Base-by-base conservation (phyloP, 1,284 basidiomycete species). In the Ustilago lituana region DNA sequence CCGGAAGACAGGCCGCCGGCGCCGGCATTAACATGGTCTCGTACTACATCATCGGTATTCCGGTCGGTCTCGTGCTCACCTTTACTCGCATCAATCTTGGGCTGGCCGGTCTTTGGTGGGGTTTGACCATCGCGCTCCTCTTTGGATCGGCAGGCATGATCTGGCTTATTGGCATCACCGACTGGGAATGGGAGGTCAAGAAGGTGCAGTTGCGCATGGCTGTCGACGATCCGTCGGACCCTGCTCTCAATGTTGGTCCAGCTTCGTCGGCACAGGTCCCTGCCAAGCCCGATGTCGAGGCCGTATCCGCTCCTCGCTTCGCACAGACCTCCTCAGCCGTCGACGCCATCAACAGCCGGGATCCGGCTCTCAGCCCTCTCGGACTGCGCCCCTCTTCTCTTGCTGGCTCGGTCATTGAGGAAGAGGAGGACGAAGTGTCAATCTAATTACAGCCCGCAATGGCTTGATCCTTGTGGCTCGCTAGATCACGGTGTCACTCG, bases 1-100 rank as follows among this genome's bases (percentile, higher is more conserved):
- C 88, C 23, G 92, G 92, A 2, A 89, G 90, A 24, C 84, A 85
- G 73, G 78, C 82, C 2, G 82, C 82, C 10, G 85, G 85, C 29
- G 85, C 85, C 0, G 64, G 83, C 22, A 83, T 85, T 80, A 85
- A 85, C 74, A 71, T 85, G 46, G 83, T 84, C 0, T 82, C 83
- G 5, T 86, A 86, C 77, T 86, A 86, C 67, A 70, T 84, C 48
- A 80, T 84, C 51, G 78, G 77, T 19, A 82, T 86, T 7, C 85
- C 85, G 0, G 71, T 84, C 31, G 84, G 85, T 22, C 73, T 85
- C 29, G 84, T 83, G 71, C 80, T 86, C 19, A 83, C 83, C 6
- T 86, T 85, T 68, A 72, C 71, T 10, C 76, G 79, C 11, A 71
- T 80, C 37, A 73, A 80, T 22, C 53, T 76, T 20, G 82, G 82